Conservation (phyloP, 371 early-diverging fungal genomes). For the Lichtheimia corymbifera region DNA sequence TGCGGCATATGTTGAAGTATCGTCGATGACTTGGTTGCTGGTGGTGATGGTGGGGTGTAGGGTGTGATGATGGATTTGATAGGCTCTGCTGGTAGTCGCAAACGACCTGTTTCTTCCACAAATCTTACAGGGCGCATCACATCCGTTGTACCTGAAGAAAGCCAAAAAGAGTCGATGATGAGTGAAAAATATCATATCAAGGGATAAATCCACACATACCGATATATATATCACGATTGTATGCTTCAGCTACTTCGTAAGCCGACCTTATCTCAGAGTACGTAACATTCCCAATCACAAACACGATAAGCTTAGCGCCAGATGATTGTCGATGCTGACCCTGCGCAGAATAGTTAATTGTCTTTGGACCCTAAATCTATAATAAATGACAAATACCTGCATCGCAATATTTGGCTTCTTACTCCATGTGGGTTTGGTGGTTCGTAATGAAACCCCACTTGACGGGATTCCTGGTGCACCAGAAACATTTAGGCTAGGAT, state of each 20-base stretch:
- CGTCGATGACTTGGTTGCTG: conserved; percentile 15
- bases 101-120: conserved; percentile 59
- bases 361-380: background rate
- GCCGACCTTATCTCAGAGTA: conserved; percentile 88
- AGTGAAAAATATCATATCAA: background rate
- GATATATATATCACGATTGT: conserved; percentile 78
- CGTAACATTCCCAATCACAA: conserved; percentile 91
- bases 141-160: conserved; percentile 65
- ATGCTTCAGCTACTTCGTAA: conserved; percentile 77
- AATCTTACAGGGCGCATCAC: conserved; percentile 77
- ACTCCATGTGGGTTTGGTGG: conserved; percentile 48
- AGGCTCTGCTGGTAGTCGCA: conserved; percentile 37
- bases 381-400: conserved; percentile 5
- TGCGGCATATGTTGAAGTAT: conserved; percentile 22
- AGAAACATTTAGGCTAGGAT: conserved; percentile 22
- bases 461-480: conserved; percentile 28
- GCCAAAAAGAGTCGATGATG: background rate
- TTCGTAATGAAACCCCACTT: conserved; percentile 52
- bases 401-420: conserved; percentile 25
- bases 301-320: conserved; percentile 61
- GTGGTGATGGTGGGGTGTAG: conserved; percentile 40
- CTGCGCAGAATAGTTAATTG: conserved; percentile 1
- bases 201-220: conserved; percentile 47
- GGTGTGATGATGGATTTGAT: conserved; percentile 33
- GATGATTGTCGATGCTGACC: conserved; percentile 21